Evolutionary conservation across 73 alveolate species (phyloP), one percentile per base, ranked within the genome.

Genomic region (Diophrys appendiculata): DNA sequence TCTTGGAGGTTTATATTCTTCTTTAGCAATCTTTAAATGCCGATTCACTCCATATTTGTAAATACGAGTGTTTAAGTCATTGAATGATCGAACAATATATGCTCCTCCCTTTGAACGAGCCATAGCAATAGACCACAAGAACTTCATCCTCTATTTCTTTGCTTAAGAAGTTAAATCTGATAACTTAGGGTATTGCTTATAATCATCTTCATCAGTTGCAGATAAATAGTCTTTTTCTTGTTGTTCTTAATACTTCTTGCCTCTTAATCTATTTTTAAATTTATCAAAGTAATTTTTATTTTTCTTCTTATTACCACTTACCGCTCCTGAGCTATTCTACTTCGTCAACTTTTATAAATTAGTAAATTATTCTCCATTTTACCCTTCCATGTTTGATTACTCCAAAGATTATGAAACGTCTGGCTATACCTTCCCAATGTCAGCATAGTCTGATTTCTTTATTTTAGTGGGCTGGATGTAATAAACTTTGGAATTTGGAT

Each of bases 101-200:
- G 72, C 81, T n/a, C 56, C 33, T 43, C 81, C 81, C 53, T 43
- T 72, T 1, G 81, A 23, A 43, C 71, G 33, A 1, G 28, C 52
- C 24, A 27, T n/a, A 2, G 52, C 5, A 29, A 1, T 43, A 23
- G 25, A 52, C 81, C 81, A 72, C 0, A 72, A 71, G 54, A 60
- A 72, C 53, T 72, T 72, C 24, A 72, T 52, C 29, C 81, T 33
- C 33, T 72, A 69, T 8, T 72, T 30, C 26, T 33, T 43, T 29
- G n/a, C 14, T 52, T 26, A 34, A 43, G 43, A 33, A 29, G 5
- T 5, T 28, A 29, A 32, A 29, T 23, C 72, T 26, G 5, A 28
- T 11, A 60, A 28, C 23, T 11, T 60, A 5, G 32, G 60, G 18
- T 43, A 43, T 11, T 18, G 5, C 60, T 60, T 26, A 60, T 60